These are phyloP conservation scores for Falciphora oryzae DNA, from an alignment of 2,329 filamentous ascomycete genomes.

Conservation along the genomic window DNA sequence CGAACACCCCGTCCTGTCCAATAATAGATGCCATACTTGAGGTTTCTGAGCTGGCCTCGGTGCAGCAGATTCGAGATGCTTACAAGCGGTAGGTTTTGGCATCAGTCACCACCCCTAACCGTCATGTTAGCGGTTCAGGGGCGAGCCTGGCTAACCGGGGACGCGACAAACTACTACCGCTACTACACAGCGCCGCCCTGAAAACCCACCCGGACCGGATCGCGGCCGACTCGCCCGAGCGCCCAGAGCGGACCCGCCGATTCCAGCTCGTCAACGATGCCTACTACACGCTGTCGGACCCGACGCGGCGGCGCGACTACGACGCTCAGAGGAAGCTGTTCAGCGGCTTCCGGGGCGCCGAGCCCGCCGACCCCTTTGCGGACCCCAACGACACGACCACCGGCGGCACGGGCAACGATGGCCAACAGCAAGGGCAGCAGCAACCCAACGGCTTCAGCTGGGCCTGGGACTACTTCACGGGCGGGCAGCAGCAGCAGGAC, in stretches of 20 bases:
- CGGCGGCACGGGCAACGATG: conserved; percentile 22
- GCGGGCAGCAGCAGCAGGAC: conserved; percentile 19
- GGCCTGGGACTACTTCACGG: conserved; percentile 61
- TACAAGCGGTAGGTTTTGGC: conserved; percentile 68
- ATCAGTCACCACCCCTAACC: neutral
- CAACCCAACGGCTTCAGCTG: conserved; percentile 60
- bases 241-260: conserved; percentile 66
- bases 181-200: conserved; percentile 61
- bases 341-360: conserved; percentile 35
- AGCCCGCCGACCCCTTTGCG: conserved; percentile 39
- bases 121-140: neutral
- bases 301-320: conserved; percentile 72
- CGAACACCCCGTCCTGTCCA: conserved; percentile 1
- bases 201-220: conserved; percentile 95
- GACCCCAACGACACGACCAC: conserved; percentile 36
- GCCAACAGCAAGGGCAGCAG: conserved; percentile 26
- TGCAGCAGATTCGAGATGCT: conserved; percentile 82
- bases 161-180: neutral
- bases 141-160: too few relatives aligned
- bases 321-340: conserved; percentile 64
- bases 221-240: conserved; percentile 75
- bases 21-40: conserved; percentile 66
- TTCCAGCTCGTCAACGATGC: conserved; percentile 40
- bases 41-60: conserved; percentile 65
- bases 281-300: conserved; percentile 64